Conservation (phyloP, 371 early-diverging fungal species). For the Thermomucor indicae-seudaticae region DNA sequence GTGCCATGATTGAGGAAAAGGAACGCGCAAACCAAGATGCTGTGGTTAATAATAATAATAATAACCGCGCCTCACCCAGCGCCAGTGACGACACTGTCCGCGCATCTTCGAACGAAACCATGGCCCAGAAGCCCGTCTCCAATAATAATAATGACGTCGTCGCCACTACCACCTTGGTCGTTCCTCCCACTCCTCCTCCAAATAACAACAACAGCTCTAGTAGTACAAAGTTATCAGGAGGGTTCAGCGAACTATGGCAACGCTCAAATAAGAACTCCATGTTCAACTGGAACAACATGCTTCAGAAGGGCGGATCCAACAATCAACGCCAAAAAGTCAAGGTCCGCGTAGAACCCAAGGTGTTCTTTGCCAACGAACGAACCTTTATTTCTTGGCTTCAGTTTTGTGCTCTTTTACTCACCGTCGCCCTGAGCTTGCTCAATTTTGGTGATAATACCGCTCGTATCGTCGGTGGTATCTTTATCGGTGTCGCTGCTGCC, state of each 20-base stretch:
- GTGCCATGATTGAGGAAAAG: conserved; percentile 34
- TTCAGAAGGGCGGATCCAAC: conserved; percentile 1
- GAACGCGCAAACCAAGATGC: conserved; percentile 11
- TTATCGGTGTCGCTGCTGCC: conserved; percentile 74
- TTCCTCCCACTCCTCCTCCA: neutral
- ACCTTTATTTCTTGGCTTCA: conserved; percentile 95
- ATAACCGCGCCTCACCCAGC: neutral
- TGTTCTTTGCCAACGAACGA: conserved; percentile 99
- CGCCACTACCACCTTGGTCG: neutral
- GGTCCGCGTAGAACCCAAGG: conserved; percentile 97
- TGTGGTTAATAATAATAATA: conserved; percentile 2
- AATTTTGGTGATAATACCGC: conserved; percentile 82
- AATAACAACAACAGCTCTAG: too few species aligned
- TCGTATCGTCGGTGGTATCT: conserved; percentile 69
- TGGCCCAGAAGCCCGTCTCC: conserved; percentile 12
- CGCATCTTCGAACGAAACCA: conserved; percentile 38
- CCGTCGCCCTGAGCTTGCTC: conserved; percentile 76
- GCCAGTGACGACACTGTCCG: conserved; percentile 1
- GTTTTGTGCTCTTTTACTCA: conserved; percentile 75
- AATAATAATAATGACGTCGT: conserved; percentile 1
- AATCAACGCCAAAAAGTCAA: conserved; percentile 17
- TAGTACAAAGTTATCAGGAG: too few species aligned
- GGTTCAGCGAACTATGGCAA: too few species aligned
- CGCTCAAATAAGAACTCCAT: too few species aligned
- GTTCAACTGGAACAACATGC: conserved; percentile 3